These are phyloP conservation scores for Aureobasidium sp. DNA, from an alignment of 2,329 filamentous ascomycete species.

Conservation along the genomic window DNA sequence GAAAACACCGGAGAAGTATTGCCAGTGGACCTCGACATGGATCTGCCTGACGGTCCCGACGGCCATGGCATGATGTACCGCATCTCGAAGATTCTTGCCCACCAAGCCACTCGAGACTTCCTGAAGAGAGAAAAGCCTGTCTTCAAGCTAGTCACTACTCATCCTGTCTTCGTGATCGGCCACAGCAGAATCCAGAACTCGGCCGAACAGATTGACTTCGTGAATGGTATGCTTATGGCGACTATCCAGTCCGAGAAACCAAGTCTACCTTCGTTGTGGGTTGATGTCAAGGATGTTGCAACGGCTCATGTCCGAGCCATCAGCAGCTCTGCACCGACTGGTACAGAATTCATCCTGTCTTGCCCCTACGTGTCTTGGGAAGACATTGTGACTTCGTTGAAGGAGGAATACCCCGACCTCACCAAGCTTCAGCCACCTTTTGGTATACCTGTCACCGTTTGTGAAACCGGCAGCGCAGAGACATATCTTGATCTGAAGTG, in stretches of 20 bases:
- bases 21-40: constrained; percentile 16
- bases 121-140: constrained; percentile 20
- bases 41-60: constrained; percentile 14
- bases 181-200: constrained; percentile 22
- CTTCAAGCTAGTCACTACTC: constrained; percentile 24
- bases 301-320: constrained; percentile 24
- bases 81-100: constrained; percentile 25
- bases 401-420: constrained; percentile 20
- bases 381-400: constrained; percentile 19
- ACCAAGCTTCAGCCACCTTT: constrained; percentile 15
- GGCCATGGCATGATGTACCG: constrained; percentile 21
- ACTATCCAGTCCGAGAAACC: constrained; percentile 18
- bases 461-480: not conserved
- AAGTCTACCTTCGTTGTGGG: constrained; percentile 15
- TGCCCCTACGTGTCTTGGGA: constrained; percentile 19
- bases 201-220: constrained; percentile 20
- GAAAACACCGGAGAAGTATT: constrained; percentile 17
- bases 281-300: constrained; percentile 27
- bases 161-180: constrained; percentile 26
- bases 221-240: constrained; percentile 21
- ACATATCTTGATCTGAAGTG: not conserved
- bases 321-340: constrained; percentile 15
- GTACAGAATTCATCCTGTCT: constrained; percentile 20
- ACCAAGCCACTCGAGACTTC: constrained; percentile 25
- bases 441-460: not conserved